Evolutionary conservation across 345 rosid genomes (phyloP).

Genomic region (Nephelium lappaceum): DNA sequence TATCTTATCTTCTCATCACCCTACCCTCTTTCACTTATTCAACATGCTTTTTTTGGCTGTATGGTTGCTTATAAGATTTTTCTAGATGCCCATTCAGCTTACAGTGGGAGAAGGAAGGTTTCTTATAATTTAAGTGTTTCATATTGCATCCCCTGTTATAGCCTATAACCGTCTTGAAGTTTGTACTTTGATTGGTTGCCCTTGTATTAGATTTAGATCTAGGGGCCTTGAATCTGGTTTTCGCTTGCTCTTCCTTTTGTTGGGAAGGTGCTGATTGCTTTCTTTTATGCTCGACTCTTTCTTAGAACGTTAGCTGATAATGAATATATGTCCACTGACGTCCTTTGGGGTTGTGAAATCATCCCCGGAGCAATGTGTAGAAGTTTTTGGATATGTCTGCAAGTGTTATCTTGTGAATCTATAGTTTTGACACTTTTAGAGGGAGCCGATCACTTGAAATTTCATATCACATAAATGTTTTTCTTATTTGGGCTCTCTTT

Average conservation of each 20-base stretch:
- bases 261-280: background rate
- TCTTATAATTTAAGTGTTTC: no score
- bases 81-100: background rate
- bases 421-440: background rate
- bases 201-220: no score
- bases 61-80: background rate
- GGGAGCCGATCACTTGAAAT: background rate
- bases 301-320: background rate
- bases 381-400: background rate
- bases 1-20: no score
- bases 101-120: background rate
- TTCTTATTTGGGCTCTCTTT: background rate
- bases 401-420: background rate
- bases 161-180: no score
- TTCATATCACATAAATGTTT: background rate
- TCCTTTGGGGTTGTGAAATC: background rate
- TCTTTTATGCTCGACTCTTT: no score
- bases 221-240: background rate
- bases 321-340: background rate
- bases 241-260: background rate
- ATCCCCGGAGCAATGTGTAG: no score
- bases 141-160: no score
- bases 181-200: no score
- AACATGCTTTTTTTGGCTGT: no score
- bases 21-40: no score